These are phyloP conservation scores for Aphanomyces invadans DNA, from an alignment of 352 stramenopile genomes.

Conservation along the genomic window DNA sequence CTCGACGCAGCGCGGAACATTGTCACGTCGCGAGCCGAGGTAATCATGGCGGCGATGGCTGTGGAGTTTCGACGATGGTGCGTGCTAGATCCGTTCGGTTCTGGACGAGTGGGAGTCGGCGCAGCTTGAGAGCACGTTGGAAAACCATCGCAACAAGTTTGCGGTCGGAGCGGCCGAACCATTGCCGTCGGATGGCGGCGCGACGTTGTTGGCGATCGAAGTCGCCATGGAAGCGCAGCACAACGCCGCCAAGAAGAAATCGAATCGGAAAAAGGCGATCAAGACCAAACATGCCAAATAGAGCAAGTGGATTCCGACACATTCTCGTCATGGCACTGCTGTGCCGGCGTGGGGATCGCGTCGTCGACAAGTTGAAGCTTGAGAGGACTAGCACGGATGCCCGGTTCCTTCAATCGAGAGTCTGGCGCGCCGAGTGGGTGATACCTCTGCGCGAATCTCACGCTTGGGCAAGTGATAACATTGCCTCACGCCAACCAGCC, in stretches of 20 bases:
- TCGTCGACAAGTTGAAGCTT: constrained; percentile 9
- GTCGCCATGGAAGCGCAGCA: constrained; percentile 15
- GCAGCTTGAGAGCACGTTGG: constrained; percentile 12
- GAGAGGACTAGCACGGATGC: neutral
- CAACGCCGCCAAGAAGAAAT: neutral
- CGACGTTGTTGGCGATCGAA: constrained; percentile 23
- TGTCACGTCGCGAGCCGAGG: constrained; percentile 60
- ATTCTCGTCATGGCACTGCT: neutral
- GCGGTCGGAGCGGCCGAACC: neutral
- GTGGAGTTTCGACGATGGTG: neutral
- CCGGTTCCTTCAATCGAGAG: constrained; percentile 1
- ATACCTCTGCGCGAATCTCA: neutral
- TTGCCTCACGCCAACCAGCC: no score
- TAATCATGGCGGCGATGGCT: constrained; percentile 22
- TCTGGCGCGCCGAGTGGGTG: neutral
- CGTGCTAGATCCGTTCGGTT: constrained; percentile 33
- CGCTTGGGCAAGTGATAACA: neutral
- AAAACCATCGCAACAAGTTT: constrained; percentile 17
- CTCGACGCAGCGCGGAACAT: constrained; percentile 78
- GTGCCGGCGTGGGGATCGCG: no score
- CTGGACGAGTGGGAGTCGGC: constrained; percentile 34
- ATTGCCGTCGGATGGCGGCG: constrained; percentile 14
- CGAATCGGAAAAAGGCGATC: neutral
- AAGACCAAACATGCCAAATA: constrained; percentile 3
- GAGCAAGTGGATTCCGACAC: neutral